These are phyloP conservation scores for Physcomitrellopsis africana DNA, from an alignment of 225 moss, liverwort and hornwort genomes.

Conservation along the genomic window DNA sequence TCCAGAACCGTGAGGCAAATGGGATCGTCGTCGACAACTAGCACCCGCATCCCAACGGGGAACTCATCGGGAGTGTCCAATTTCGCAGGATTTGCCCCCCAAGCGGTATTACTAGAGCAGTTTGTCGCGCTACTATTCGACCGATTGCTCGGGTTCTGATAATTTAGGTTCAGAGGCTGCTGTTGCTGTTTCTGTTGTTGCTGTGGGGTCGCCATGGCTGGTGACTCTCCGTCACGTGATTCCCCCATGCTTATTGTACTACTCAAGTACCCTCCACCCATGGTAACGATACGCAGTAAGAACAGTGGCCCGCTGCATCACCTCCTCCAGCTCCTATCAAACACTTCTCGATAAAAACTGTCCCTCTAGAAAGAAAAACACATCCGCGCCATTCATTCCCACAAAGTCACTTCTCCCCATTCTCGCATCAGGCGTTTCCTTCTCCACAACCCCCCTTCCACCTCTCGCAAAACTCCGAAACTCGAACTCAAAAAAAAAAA, in stretches of 20 bases:
- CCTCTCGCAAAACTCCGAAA: background rate
- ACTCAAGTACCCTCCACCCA: constrained; percentile 48
- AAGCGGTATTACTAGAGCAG: constrained; percentile 36
- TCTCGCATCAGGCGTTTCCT: no score
- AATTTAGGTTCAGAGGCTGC: constrained; percentile 20
- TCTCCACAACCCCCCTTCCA: background rate
- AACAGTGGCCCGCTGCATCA: constrained; percentile 34
- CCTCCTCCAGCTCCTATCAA: constrained; percentile 35
- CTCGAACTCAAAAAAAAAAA: background rate
- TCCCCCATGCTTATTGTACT: constrained; percentile 40
- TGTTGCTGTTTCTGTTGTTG: constrained; percentile 1
- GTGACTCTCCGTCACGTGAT: constrained; percentile 38
- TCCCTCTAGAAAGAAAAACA: background rate
- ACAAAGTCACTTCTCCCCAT: no score
- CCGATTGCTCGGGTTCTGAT: constrained; percentile 35
- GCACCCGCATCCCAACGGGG: constrained; percentile 72
- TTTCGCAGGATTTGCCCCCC: constrained; percentile 38
- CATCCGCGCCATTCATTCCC: constrained; percentile 8
- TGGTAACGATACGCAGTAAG: constrained; percentile 28
- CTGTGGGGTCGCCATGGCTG: constrained; percentile 42
- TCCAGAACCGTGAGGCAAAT: constrained; percentile 58
- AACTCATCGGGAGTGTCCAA: constrained; percentile 57
- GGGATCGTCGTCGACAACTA: constrained; percentile 78
- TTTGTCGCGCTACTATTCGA: constrained; percentile 45
- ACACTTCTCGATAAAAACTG: constrained; percentile 20